Conservation (phyloP, 2,329 filamentous ascomycete species). For the Lecanosticta acicola region DNA sequence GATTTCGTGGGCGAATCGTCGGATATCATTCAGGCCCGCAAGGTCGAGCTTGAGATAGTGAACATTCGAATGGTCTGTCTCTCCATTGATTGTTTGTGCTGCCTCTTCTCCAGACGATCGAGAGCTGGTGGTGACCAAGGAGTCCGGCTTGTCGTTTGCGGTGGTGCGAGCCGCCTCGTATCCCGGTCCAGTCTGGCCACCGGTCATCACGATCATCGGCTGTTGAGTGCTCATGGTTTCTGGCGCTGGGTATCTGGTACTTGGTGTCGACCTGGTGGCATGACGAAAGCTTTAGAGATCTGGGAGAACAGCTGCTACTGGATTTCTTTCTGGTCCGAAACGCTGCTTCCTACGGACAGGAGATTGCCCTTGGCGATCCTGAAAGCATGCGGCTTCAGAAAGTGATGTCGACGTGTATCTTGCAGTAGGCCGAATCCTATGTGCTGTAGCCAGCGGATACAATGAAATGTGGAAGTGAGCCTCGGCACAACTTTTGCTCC, state of each 20-base stretch:
- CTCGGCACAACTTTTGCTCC: too few species aligned
- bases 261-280: not conserved
- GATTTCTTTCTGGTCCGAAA: too few species aligned
- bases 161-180: constrained; percentile 40
- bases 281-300: not conserved
- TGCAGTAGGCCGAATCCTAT: too few species aligned
- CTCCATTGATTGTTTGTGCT: constrained; percentile 41
- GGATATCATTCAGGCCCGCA: constrained; percentile 45
- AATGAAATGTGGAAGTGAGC: too few species aligned
- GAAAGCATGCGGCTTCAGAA: too few species aligned
- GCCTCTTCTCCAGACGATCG: constrained; percentile 41
- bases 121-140: constrained; percentile 41
- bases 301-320: not conserved
- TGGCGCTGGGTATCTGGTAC: too few species aligned
- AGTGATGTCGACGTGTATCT: too few species aligned
- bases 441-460: too few species aligned
- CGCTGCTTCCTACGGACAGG: too few species aligned
- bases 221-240: constrained; percentile 1
- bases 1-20: constrained; percentile 34
- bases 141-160: constrained; percentile 38
- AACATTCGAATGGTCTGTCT: constrained; percentile 37
- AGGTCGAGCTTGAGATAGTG: constrained; percentile 47
- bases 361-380: too few species aligned
- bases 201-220: constrained; percentile 37
- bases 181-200: constrained; percentile 43